Base-by-base conservation (phyloP, 352 stramenopile species). In the Plasmopara viticola region DNA sequence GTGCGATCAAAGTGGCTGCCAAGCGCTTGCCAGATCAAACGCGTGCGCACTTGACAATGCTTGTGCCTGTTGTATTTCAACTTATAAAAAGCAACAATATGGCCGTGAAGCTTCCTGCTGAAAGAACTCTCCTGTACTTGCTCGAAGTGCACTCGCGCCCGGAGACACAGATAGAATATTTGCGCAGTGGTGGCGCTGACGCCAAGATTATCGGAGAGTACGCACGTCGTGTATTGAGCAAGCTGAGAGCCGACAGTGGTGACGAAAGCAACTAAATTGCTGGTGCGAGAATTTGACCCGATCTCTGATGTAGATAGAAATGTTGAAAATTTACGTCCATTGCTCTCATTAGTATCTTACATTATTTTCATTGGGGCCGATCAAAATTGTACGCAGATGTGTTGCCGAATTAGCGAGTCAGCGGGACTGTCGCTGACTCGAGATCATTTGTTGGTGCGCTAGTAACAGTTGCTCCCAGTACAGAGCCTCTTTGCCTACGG, bases 81-180 rank as follows among this genome's bases (percentile, higher is more conserved):
- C 68, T 86, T 35, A 90, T 96, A 66, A 94, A 94, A 73, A 87
- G 84, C 69, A 85, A 85, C 60, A 94, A 95, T 61, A 77, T 96
- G 48, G 76, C 79, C 0, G 84, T 93, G 45, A 96, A 96, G 71
- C 59, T 94, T 46, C 76, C 78, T 10, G 84, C 85, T 34, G 86
- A 96, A 54, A 78, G 86, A 30, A 78, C 85, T 44, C 62, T 96
- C 58, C 58, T 96, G 18, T 94, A 96, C 48, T 42, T 96, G 64
- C 71, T 96, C 15, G 82, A 96, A 45, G 78, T 95, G 42, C 78
- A 91, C 44, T 72, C 81, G 38, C 82, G 84, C 2, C 77, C 86
- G 0, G 82, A 90, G 51, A 92, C 85, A n/a, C 69, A 90, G 31
- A 55, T 68, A 15, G 74, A 86, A 42, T 96, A 87, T 47, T 54